A percentile compares a stretch with the other conserved stretches of the same genome.
These are phyloP conservation scores for Skeletonema grethae DNA, from an alignment of 108 stramenopile genomes.

Conservation along the genomic window DNA sequence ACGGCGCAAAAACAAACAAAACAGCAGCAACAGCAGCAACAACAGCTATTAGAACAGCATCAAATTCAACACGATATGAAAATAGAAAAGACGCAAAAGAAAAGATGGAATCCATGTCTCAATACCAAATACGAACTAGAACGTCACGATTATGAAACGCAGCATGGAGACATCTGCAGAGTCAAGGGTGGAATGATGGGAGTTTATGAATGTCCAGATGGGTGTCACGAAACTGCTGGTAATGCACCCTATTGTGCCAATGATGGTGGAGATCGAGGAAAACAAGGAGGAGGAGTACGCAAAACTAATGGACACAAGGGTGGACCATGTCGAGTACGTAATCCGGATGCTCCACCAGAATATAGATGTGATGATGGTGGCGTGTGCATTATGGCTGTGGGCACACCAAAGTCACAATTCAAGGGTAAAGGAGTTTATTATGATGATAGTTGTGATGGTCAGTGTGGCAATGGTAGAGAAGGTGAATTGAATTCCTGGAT, in stretches of 20 bases:
- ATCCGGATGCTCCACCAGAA: constrained; percentile 32
- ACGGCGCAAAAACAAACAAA: neutral
- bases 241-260: constrained; percentile 24
- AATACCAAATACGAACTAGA: constrained; percentile 28
- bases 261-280: neutral
- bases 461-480: constrained; percentile 31
- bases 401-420: constrained; percentile 24
- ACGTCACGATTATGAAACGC: constrained; percentile 29
- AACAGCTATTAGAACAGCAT: constrained; percentile 10
- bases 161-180: constrained; percentile 34
- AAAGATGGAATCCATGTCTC: constrained; percentile 30
- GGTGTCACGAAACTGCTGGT: constrained; percentile 31
- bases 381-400: constrained; percentile 35
- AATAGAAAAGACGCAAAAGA: constrained; percentile 7
- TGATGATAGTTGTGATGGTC: constrained; percentile 34
- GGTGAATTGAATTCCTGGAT: neutral
- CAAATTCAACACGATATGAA: constrained; percentile 10
- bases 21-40: no score
- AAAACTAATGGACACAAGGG: neutral
- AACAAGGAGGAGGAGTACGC: neutral
- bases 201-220: constrained; percentile 13
- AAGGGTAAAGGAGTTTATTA: constrained; percentile 25
- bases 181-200: constrained; percentile 23
- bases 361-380: constrained; percentile 38
- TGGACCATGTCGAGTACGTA: constrained; percentile 21